Conservation (phyloP, 2,329 filamentous ascomycete genomes). For the Trichoderma arundinaceum region DNA sequence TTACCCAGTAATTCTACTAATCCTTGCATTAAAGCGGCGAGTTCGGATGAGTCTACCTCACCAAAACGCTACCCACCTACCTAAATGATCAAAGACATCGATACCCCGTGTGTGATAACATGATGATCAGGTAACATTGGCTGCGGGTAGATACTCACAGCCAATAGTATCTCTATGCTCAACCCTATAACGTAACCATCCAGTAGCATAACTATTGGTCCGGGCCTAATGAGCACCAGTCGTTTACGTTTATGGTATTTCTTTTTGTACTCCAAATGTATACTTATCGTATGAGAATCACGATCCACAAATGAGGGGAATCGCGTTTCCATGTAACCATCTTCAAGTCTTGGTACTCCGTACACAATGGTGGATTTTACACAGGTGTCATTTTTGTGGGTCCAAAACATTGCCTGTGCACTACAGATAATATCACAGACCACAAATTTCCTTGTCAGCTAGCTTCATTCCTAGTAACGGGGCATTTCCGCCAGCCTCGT, state of each 20-base stretch:
- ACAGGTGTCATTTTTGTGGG: slow-evolving; percentile 16
- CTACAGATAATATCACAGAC: slow-evolving; percentile 16
- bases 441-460: background rate
- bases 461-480: slow-evolving; percentile 1
- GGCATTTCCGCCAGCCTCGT: background rate
- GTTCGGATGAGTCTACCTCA: background rate
- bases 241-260: background rate
- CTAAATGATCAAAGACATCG: slow-evolving; percentile 18
- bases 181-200: background rate
- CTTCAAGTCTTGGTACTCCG: background rate
- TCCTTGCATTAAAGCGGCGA: slow-evolving; percentile 1
- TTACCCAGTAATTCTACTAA: background rate
- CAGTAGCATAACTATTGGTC: background rate
- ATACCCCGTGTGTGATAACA: background rate
- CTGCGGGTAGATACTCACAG: background rate
- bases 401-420: background rate
- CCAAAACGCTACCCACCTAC: slow-evolving; percentile 1
- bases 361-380: background rate
- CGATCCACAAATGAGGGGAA: slow-evolving; percentile 26
- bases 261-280: background rate
- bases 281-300: background rate
- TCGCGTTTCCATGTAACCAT: slow-evolving; percentile 16
- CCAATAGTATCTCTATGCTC: background rate
- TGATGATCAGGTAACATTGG: slow-evolving; percentile 5
- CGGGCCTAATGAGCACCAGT: no score